Evolutionary conservation across 2,329 filamentous ascomycete genomes (phyloP), one percentile per base, ranked within the genome.

Genomic region (Monilinia vaccinii-corymbosi): DNA sequence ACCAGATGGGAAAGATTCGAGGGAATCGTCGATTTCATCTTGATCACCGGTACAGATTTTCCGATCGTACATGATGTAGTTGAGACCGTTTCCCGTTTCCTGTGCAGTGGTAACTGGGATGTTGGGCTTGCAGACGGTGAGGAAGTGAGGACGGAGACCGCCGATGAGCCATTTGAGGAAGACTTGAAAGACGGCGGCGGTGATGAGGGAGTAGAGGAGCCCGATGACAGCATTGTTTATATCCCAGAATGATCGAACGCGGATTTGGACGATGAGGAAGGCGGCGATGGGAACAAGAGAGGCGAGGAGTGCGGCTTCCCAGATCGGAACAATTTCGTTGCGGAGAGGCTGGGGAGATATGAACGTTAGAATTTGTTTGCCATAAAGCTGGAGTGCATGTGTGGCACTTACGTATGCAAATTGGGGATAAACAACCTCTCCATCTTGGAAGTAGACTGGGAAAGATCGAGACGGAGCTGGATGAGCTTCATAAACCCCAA

Each of bases 131-230:
- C 86, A 90, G 57, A 88, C 85, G 25, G 77, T 78, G 23, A 90
- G 78, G 75, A 89, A 90, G 71, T 89, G 84, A 1, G 87, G 87
- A n/a, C 86, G 80, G 23, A 87, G 75, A 16, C 86, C 87, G 16
- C 87, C 87, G 63, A 91, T 88, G 46, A 90, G 79, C 80, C 81
- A 86, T 73, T 91, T 91, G 71, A 90, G 68, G 69, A 89, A 86
- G 65, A 90, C 86, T 69, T 91, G 87, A 75, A 91, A 59, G 53
- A 90, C 82, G n/a, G 86, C 84, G 4, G 85, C 85, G 7, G 79
- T 77, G 73, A 89, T 87, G 63, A 89, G 78, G 0, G 82, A 78
- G 76, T 90, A 90, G 0, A 89, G 73, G 0, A 90, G 79, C 16
- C 87, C 87, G 51, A 89, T 78, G 52, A 85, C 75, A 48, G 81